Evolutionary conservation across 23 red algal genomes (phyloP).

Genomic region (Gracilaria gracilis): DNA sequence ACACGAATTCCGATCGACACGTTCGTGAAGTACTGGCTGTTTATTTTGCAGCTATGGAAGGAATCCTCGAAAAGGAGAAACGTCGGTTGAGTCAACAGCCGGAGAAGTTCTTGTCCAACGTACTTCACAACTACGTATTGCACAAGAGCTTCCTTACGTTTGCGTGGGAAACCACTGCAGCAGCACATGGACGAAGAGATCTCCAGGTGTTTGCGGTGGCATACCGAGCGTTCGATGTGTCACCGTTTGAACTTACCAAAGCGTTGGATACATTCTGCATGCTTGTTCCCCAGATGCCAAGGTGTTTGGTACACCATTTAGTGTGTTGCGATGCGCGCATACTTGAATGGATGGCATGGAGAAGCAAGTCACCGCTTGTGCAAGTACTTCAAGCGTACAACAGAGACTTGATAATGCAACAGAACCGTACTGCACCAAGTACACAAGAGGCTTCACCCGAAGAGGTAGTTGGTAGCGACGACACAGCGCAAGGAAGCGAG

Average conservation of each 20-base stretch:
- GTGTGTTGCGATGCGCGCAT: constrained; percentile 62
- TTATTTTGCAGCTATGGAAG: constrained; percentile 74
- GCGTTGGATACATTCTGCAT: constrained; percentile 38
- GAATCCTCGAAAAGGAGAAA: constrained; percentile 53
- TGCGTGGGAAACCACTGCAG: constrained; percentile 61
- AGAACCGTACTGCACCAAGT: no score
- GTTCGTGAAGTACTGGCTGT: constrained; percentile 62
- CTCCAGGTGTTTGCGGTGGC: constrained; percentile 47
- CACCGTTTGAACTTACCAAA: constrained; percentile 81
- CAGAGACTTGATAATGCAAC: no score
- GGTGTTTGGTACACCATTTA: constrained; percentile 61
- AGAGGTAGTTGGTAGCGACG: not conserved
- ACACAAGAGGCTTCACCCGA: not conserved
- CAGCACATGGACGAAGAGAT: constrained; percentile 73
- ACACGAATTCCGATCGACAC: constrained; percentile 2
- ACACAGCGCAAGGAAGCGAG: not conserved
- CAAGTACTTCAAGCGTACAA: constrained; percentile 13
- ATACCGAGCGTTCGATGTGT: constrained; percentile 51
- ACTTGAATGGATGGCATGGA: constrained; percentile 76
- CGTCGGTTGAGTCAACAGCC: constrained; percentile 48
- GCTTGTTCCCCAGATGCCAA: constrained; percentile 46
- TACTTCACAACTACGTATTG: constrained; percentile 44
- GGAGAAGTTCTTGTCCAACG: constrained; percentile 20
- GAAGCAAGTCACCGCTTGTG: constrained; percentile 53
- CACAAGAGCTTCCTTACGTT: constrained; percentile 75